Evolutionary conservation across 805 yeast species (phyloP).

Genomic region (Wickerhamia fluorescens): DNA sequence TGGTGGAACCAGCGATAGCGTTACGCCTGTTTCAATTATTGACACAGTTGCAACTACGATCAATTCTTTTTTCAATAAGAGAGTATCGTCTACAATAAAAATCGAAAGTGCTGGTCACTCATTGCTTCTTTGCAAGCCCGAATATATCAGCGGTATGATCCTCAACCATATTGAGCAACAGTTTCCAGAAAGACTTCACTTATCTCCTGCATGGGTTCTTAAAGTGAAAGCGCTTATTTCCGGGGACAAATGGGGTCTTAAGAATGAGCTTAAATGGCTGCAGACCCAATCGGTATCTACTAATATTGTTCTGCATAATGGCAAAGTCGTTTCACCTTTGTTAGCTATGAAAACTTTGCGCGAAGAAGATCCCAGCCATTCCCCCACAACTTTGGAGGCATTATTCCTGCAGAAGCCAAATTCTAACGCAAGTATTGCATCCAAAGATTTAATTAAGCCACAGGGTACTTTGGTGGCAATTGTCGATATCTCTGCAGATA

Average conservation of each 20-base stretch:
- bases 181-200: slow-evolving; percentile 42
- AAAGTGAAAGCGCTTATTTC: slow-evolving; percentile 53
- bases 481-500: slow-evolving; percentile 62
- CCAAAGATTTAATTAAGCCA: slow-evolving; percentile 12
- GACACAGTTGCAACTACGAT: no score
- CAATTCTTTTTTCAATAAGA: slow-evolving; percentile 15
- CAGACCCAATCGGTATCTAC: slow-evolving; percentile 44
- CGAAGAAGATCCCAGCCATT: slow-evolving; percentile 54
- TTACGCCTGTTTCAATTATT: slow-evolving; percentile 44
- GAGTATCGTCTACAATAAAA: slow-evolving; percentile 25
- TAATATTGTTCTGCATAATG: slow-evolving; percentile 27
- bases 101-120: slow-evolving; percentile 59
- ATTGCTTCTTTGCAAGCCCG: slow-evolving; percentile 55
- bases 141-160: slow-evolving; percentile 53
- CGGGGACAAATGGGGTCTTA: slow-evolving; percentile 74
- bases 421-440: no score
- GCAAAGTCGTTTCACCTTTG: slow-evolving; percentile 37
- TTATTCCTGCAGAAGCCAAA: no score
- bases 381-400: slow-evolving; percentile 49
- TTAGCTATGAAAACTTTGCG: slow-evolving; percentile 72
- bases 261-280: slow-evolving; percentile 70
- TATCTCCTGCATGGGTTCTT: slow-evolving; percentile 68
- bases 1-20: slow-evolving; percentile 51
- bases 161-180: slow-evolving; percentile 47
- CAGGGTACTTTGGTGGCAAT: slow-evolving; percentile 45